Evolutionary conservation across 1,139 yeast species (phyloP).

Genomic region (Kurtzmaniella quercitrusa): DNA sequence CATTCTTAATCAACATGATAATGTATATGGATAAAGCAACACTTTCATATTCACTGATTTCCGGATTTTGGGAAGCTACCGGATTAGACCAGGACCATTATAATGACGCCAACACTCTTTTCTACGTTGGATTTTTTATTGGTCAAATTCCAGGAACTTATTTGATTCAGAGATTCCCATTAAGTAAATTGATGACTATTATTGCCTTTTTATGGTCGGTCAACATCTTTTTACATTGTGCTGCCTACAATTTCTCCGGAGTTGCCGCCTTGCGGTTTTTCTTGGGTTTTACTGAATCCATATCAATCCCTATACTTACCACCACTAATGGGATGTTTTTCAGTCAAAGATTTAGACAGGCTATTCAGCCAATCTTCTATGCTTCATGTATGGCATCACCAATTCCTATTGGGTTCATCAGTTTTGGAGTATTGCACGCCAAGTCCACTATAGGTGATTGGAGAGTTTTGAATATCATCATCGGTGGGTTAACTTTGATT

Average conservation of each 20-base stretch:
- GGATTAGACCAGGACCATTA: constrained; percentile 27
- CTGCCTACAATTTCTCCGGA: constrained; percentile 37
- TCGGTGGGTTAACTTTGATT: constrained; percentile 38
- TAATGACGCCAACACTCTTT: constrained; percentile 33
- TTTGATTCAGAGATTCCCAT: constrained; percentile 29
- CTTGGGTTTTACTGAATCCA: constrained; percentile 42
- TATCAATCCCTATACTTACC: constrained; percentile 33
- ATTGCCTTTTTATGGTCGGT: constrained; percentile 34
- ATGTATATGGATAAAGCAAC: constrained; percentile 45
- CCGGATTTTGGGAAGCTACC: constrained; percentile 39
- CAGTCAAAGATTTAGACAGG: constrained; percentile 35
- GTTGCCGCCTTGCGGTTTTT: constrained; percentile 38
- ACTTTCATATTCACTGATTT: constrained; percentile 36
- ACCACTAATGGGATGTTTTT: constrained; percentile 43
- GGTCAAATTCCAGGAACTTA: constrained; percentile 31
- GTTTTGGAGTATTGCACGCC: constrained; percentile 36
- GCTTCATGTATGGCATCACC: constrained; percentile 42
- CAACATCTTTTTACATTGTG: constrained; percentile 34
- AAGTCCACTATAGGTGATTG: constrained; percentile 25
- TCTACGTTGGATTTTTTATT: constrained; percentile 33
- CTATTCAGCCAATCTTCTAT: constrained; percentile 39
- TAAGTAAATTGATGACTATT: constrained; percentile 24
- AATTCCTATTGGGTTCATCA: constrained; percentile 42
- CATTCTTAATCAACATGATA: constrained; percentile 29
- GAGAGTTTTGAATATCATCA: constrained; percentile 37